phyloP scores from a whole-genome alignment of 2,329 filamentous ascomycete genomes.

The Phoma sp. region DNA sequence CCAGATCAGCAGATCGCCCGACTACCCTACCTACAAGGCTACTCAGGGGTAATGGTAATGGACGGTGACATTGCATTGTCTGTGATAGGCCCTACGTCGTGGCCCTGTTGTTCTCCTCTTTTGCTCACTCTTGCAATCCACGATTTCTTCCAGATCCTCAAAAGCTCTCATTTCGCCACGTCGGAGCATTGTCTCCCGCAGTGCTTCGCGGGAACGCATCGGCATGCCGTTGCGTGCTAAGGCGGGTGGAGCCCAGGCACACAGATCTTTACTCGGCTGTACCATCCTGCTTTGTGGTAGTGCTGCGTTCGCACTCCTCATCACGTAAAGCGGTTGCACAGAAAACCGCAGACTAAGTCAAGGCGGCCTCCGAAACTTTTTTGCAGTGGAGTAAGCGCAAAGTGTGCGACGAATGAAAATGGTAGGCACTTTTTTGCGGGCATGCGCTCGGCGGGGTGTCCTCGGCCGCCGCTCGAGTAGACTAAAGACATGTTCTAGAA shows the following conservation, averaged over 20 bases:
- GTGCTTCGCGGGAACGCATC: constrained; percentile 1
- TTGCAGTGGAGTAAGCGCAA: not conserved
- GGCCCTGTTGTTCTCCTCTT: not conserved
- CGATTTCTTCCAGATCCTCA: not conserved
- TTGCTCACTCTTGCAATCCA: not conserved
- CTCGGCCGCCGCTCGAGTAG: not conserved
- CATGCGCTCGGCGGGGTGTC: not conserved
- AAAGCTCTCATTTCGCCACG: not conserved
- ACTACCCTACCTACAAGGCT: constrained; percentile 2
- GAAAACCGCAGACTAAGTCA: not conserved
- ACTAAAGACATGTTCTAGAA: constrained; percentile 12
- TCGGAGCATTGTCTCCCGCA: constrained; percentile 10
- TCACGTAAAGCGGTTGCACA: constrained; percentile 5
- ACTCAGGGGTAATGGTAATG: constrained; percentile 15
- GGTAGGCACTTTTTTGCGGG: not conserved
- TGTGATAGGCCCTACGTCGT: not conserved
- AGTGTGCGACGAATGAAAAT: not conserved
- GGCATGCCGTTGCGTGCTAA: constrained; percentile 10
- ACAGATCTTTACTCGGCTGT: not conserved
- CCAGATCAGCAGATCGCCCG: constrained; percentile 16
- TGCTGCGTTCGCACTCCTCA: not conserved
- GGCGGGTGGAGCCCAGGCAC: constrained; percentile 1
- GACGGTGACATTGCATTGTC: constrained; percentile 8
- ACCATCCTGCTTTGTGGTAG: constrained; percentile 1
- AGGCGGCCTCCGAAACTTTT: constrained; percentile 5